A percentile compares a stretch with the other conserved stretches of the same genome.
Evolutionary conservation across 192 early-diverging fungal species (phyloP).

Genomic region (Umbelopsis isabellina): DNA sequence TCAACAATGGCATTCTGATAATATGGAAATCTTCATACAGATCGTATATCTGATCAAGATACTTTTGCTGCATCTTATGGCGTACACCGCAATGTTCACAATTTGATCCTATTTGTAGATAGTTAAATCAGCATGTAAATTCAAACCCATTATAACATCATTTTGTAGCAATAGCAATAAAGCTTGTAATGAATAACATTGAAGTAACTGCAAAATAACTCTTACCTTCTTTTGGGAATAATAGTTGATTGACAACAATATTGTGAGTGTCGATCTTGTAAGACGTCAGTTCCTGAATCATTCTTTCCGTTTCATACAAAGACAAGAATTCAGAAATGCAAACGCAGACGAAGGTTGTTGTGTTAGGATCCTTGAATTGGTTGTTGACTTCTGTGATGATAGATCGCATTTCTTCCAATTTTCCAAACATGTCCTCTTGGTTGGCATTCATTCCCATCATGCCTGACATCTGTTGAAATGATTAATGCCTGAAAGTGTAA

Average conservation of each 20-base stretch:
- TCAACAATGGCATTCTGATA: slow-evolving; percentile 91
- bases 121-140: slow-evolving; percentile 23
- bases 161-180: neutral
- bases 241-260: slow-evolving; percentile 97
- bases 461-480: slow-evolving; percentile 67
- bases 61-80: slow-evolving; percentile 98
- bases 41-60: slow-evolving; percentile 97
- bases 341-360: slow-evolving; percentile 99
- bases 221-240: slow-evolving; percentile 87
- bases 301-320: slow-evolving; percentile 98
- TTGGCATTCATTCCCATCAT: slow-evolving; percentile 87
- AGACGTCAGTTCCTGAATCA: slow-evolving; percentile 98
- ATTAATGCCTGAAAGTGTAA: neutral
- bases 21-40: slow-evolving; percentile 99
- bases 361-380: slow-evolving; percentile 99
- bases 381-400: slow-evolving; percentile 98
- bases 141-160: neutral
- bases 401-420: slow-evolving; percentile 94
- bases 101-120: slow-evolving; percentile 59
- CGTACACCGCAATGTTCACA: slow-evolving; percentile 92
- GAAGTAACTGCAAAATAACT: neutral
- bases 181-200: slow-evolving; percentile 5
- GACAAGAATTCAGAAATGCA: slow-evolving; percentile 99
- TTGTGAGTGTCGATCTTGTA: slow-evolving; percentile 99
- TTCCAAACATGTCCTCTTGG: slow-evolving; percentile 94